These are phyloP conservation scores for Solanum infundibuliforme DNA, from an alignment of 257 asterid species.

Conservation along the genomic window DNA sequence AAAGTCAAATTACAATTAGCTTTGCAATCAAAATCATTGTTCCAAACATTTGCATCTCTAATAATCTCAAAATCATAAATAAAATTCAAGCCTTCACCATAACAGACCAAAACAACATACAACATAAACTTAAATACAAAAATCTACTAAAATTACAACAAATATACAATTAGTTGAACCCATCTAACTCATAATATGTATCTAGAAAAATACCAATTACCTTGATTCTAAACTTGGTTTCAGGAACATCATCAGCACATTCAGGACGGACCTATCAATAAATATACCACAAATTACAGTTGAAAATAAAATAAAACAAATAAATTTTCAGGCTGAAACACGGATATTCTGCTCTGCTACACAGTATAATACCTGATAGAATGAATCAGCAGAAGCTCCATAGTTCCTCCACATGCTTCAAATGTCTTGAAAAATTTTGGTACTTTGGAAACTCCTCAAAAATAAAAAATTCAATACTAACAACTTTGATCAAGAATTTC, in stretches of 20 bases:
- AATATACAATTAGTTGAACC: background rate
- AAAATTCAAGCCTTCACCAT: background rate
- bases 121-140: background rate
- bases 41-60: background rate
- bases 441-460: background rate
- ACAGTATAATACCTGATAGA: constrained; percentile 21
- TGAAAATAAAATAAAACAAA: background rate
- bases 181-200: background rate
- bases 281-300: background rate
- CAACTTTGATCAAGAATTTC: background rate
- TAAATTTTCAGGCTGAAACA: background rate
- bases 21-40: background rate
- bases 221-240: constrained; percentile 93
- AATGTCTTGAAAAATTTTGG: background rate
- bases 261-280: constrained; percentile 55
- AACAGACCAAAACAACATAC: background rate
- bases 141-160: background rate
- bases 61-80: background rate
- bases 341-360: too few relatives aligned
- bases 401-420: constrained; percentile 58
- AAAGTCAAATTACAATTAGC: background rate
- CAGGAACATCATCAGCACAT: constrained; percentile 56
- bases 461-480: background rate
- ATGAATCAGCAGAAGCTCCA: constrained; percentile 84
- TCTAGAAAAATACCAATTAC: constrained; percentile 24